Conservation (phyloP, 129 eudicot genomes). For the Logfia minima region DNA sequence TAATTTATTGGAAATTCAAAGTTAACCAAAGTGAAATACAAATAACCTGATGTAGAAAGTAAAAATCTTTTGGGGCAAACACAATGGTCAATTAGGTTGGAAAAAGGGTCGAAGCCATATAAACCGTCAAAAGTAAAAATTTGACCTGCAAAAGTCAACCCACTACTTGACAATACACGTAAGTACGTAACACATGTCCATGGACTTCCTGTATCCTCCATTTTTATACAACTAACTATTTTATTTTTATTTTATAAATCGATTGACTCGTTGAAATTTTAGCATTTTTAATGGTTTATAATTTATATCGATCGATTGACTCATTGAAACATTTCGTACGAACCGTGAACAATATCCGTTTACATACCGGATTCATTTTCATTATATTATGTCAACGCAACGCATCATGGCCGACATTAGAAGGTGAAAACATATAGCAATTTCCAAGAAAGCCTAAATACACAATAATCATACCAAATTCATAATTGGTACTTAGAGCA, state of each 20-base stretch:
- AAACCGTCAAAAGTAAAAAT: no score
- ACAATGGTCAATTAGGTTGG: no score
- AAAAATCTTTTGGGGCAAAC: not conserved
- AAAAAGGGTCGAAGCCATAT: no score
- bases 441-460: conserved; percentile 7
- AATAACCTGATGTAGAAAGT: not conserved
- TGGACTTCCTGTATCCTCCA: not conserved
- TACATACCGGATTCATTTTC: not conserved
- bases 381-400: not conserved
- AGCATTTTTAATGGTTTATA: no score
- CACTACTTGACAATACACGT: no score
- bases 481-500: not conserved
- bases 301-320: no score
- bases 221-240: no score
- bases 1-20: not conserved
- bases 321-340: not conserved
- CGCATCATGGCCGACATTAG: conserved; percentile 12
- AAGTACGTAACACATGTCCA: no score
- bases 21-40: not conserved
- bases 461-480: not conserved
- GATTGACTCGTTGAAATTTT: no score
- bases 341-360: conserved; percentile 4
- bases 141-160: no score
- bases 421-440: conserved; percentile 1
- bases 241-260: no score